A percentile compares a stretch with the other conserved stretches of the same genome.
These are phyloP conservation scores for Salix brachista DNA, from an alignment of 345 rosid species.

Conservation along the genomic window DNA sequence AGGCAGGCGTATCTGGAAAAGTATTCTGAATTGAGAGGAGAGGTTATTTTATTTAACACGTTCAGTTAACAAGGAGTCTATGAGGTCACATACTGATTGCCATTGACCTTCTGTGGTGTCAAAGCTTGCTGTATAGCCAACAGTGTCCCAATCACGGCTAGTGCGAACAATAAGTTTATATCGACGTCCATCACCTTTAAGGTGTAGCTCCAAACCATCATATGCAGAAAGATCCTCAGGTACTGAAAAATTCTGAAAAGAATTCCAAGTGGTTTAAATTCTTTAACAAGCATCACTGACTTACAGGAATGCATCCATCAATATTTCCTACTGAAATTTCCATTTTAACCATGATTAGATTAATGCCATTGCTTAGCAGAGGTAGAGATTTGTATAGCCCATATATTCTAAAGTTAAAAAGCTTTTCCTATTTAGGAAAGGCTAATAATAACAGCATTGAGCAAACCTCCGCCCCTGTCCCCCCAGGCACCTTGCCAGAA, in stretches of 20 bases:
- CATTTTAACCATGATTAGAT: not conserved
- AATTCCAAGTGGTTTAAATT: constrained; percentile 2
- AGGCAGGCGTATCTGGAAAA: constrained; percentile 57
- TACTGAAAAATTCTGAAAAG: constrained; percentile 62
- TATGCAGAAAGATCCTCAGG: constrained; percentile 84
- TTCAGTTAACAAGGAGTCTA: not conserved
- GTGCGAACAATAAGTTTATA: constrained; percentile 78
- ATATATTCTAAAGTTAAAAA: not conserved
- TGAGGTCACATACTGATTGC: constrained; percentile 66
- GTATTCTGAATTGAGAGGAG: not conserved
- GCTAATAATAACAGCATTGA: not conserved
- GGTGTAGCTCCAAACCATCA: constrained; percentile 75
- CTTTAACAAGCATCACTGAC: not conserved
- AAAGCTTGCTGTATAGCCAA: constrained; percentile 77
- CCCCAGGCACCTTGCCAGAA: too few relatives aligned
- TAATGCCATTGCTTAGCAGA: not conserved
- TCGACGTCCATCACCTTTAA: constrained; percentile 83
- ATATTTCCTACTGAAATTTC: not conserved
- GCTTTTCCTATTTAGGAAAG: not conserved
- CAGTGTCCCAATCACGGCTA: constrained; percentile 84
- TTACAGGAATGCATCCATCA: not conserved
- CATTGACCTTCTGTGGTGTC: constrained; percentile 75
- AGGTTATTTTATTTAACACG: not conserved
- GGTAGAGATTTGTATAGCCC: not conserved
- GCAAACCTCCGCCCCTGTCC: too few relatives aligned